These are phyloP conservation scores for Ambrosia hybrid DNA, from an alignment of 140 eudicot genomes.

Conservation along the genomic window DNA sequence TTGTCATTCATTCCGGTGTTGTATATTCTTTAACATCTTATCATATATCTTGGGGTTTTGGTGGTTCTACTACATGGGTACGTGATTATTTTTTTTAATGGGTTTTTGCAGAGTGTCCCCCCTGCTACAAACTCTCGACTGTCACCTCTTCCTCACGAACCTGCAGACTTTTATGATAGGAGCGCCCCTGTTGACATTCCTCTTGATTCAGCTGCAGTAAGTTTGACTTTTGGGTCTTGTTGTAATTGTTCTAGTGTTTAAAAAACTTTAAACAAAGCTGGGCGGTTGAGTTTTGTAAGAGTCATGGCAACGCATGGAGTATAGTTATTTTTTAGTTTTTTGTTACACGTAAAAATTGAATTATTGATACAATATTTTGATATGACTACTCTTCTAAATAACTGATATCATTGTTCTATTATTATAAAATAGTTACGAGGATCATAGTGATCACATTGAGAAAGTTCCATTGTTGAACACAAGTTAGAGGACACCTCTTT, in stretches of 20 bases:
- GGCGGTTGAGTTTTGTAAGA: conserved; percentile 5
- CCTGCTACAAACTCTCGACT: conserved; percentile 68
- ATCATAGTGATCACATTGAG: background rate
- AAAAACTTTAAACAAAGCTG: background rate
- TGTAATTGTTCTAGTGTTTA: background rate
- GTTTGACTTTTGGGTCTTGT: conserved; percentile 7
- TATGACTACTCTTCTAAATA: background rate
- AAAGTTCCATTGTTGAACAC: background rate
- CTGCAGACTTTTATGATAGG: conserved; percentile 75
- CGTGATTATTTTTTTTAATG: conserved; percentile 3
- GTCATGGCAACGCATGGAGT: background rate
- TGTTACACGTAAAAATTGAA: background rate
- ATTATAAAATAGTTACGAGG: background rate
- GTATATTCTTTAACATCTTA: background rate
- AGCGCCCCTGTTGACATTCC: conserved; percentile 79
- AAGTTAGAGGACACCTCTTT: conserved; percentile 9
- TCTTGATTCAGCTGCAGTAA: conserved; percentile 68
- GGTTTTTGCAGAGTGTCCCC: conserved; percentile 54
- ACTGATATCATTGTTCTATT: conserved; percentile 1
- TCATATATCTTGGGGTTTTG: background rate
- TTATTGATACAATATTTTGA: background rate
- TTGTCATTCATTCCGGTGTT: background rate
- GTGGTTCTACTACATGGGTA: background rate
- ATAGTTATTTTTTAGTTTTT: background rate
- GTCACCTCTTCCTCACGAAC: conserved; percentile 95